Evolutionary conservation across 2,329 filamentous ascomycete species (phyloP).

Genomic region (Ophiostoma montium): DNA sequence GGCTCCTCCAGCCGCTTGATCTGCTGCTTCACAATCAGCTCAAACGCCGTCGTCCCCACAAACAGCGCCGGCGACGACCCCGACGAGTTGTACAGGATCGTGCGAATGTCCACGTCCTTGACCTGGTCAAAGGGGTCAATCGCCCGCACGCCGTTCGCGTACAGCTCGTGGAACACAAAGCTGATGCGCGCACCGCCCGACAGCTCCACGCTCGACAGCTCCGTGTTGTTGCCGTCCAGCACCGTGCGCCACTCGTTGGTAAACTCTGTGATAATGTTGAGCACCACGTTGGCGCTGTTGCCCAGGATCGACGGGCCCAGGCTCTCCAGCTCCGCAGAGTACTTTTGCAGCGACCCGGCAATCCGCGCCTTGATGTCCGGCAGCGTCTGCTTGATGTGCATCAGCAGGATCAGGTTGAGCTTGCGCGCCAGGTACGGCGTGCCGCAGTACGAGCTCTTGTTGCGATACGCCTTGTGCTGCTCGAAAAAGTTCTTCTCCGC

Average conservation of each 20-base stretch:
- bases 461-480: constrained; percentile 94
- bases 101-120: constrained; percentile 95
- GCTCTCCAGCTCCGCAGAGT: constrained; percentile 63
- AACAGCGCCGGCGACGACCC: constrained; percentile 93
- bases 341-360: constrained; percentile 85
- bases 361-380: constrained; percentile 98
- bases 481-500: constrained; percentile 96
- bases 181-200: constrained; percentile 96
- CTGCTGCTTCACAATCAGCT: constrained; percentile 96
- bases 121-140: constrained; percentile 95
- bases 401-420: constrained; percentile 97
- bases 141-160: constrained; percentile 93
- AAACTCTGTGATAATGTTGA: constrained; percentile 99
- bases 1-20: constrained; percentile 95
- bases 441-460: constrained; percentile 97
- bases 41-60: constrained; percentile 95
- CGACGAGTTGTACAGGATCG: constrained; percentile 97
- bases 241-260: constrained; percentile 95
- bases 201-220: constrained; percentile 84
- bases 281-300: constrained; percentile 88
- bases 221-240: constrained; percentile 89
- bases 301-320: constrained; percentile 91
- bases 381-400: constrained; percentile 99
- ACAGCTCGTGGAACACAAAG: constrained; percentile 98
- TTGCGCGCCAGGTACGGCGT: constrained; percentile 94